These are phyloP conservation scores for Gossypium thurberi DNA, from an alignment of 345 rosid species.

Conservation along the genomic window DNA sequence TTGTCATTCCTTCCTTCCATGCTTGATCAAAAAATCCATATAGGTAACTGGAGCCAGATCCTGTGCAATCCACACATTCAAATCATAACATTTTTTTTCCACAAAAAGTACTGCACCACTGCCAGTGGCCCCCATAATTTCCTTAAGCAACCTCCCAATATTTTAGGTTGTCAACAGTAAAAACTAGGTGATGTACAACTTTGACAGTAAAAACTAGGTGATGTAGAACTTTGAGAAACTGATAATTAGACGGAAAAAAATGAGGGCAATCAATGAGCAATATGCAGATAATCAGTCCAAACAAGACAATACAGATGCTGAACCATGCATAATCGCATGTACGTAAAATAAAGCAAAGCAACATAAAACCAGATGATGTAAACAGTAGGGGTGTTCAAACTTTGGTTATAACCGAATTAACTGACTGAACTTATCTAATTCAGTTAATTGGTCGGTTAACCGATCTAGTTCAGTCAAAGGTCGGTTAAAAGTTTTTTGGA, in stretches of 20 bases:
- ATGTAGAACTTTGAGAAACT: neutral
- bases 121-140: neutral
- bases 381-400: neutral
- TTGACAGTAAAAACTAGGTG: neutral
- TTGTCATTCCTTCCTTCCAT: constrained; percentile 94
- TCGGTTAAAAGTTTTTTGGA: too few relatives aligned
- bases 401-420: too few relatives aligned
- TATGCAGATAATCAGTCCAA: neutral
- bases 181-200: neutral
- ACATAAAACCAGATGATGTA: neutral
- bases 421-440: too few relatives aligned
- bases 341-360: neutral
- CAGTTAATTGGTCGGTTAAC: too few relatives aligned
- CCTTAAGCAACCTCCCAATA: neutral
- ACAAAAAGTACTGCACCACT: neutral
- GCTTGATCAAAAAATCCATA: constrained; percentile 97
- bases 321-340: neutral
- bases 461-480: too few relatives aligned
- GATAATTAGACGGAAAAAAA: neutral
- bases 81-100: neutral
- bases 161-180: neutral
- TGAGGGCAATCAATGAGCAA: neutral
- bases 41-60: constrained; percentile 90
- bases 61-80: constrained; percentile 29
- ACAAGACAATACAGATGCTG: neutral